Conservation (phyloP, 2,329 filamentous ascomycete genomes). For the Tolypocladium sp. region DNA sequence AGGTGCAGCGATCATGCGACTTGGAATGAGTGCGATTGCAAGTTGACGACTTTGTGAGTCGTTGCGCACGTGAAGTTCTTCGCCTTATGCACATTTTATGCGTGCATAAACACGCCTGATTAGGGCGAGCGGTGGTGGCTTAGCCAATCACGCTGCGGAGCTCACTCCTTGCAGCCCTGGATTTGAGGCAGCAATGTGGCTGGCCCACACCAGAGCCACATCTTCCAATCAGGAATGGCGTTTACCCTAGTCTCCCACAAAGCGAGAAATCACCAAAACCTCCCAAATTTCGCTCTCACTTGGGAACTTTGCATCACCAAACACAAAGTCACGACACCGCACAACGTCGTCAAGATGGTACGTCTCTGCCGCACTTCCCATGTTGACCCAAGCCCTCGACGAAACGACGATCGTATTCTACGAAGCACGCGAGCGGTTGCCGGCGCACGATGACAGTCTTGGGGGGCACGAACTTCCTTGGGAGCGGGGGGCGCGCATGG, state of each 20-base stretch:
- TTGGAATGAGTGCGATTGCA: too few relatives aligned
- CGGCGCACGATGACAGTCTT: slow-evolving; percentile 21
- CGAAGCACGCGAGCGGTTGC: slow-evolving; percentile 12
- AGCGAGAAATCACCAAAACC: slow-evolving; percentile 34
- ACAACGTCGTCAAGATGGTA: slow-evolving; percentile 42
- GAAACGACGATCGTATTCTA: not conserved
- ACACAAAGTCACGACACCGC: slow-evolving; percentile 31
- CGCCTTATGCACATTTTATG: not conserved
- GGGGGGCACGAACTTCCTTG: not conserved
- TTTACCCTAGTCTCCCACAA: slow-evolving; percentile 34
- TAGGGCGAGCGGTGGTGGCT: not conserved
- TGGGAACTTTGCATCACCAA: slow-evolving; percentile 32
- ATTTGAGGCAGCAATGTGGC: not conserved
- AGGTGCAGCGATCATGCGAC: too few relatives aligned
- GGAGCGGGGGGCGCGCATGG: not conserved
- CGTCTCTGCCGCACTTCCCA: slow-evolving; percentile 15
- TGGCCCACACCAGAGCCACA: slow-evolving; percentile 13
- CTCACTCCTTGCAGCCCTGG: not conserved
- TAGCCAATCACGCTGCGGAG: not conserved
- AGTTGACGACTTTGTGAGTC: too few relatives aligned
- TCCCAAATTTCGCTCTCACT: slow-evolving; percentile 26
- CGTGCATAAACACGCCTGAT: not conserved
- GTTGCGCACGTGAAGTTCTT: too few relatives aligned
- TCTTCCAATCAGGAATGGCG: slow-evolving; percentile 21
- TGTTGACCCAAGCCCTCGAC: slow-evolving; percentile 4